Evolutionary conservation across 2,329 filamentous ascomycete genomes (phyloP), one percentile per base, ranked within the genome.

Genomic region (Beauveria sp.): DNA sequence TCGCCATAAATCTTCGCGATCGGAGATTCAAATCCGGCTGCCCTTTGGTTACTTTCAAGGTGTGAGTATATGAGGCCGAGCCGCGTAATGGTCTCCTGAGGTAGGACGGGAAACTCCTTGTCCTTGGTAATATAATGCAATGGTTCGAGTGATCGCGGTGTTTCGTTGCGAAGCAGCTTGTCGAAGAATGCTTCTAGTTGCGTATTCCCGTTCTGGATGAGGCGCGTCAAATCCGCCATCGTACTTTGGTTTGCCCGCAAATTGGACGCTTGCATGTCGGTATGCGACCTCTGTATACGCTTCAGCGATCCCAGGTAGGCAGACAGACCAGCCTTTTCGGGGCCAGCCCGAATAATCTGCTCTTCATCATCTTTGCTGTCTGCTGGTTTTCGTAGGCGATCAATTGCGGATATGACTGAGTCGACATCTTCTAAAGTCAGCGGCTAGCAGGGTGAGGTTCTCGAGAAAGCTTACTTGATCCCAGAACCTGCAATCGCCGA

Each of bases 351-450:
- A 70, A 99, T 93, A 65, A 97, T 92, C 60, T 88, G 86, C 74
- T 99, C 95, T 74, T 99, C 95, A 65, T 90, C 86, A 67, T 89
- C 91, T 70, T 95, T 93, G 71, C 92, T 91, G 72, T 98, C 92
- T 64, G 93, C 86, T n/a, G 95, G 93, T 69, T 96, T 89, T 67
- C 91, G 87, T 46, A 98, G 82, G 64, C 88, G 86, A 64, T 96
- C 92, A 67, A 99, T 98, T 20, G 93, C 91, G 65, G 87, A 82
- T 63, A 96, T 85, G 42, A 97, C 86, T 64, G 85, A 83, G 70
- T 98, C 93, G 68, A 98, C 90, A 71, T 99, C 88, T 90, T 68
- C 42, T 26, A 43, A 68, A 61, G 70, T 67, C 45, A 61, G 49
- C 54, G 22, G 22, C 22, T 10, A 42, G 40, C 22, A 5, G n/a